Conservation (phyloP, 1,139 yeast genomes). For the Candida glucosophila region DNA sequence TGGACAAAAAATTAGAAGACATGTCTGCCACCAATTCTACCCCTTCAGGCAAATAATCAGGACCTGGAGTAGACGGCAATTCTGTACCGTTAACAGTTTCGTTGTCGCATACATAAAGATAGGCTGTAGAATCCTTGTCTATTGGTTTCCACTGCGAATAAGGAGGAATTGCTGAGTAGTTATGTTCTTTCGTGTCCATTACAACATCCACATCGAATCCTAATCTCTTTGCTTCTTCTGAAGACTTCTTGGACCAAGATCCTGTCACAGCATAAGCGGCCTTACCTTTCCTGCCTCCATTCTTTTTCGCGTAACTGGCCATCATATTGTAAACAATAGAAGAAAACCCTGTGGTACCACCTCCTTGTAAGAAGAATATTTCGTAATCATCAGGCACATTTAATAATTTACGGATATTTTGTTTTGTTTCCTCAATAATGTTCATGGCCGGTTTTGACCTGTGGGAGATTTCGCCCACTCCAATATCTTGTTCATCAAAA, state of each 20-base stretch:
- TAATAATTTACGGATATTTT: slow-evolving; percentile 52
- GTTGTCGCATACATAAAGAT: slow-evolving; percentile 86
- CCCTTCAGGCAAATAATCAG: slow-evolving; percentile 50
- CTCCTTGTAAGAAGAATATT: slow-evolving; percentile 92
- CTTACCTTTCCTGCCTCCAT: slow-evolving; percentile 59
- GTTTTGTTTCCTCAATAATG: slow-evolving; percentile 72
- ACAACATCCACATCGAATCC: slow-evolving; percentile 71
- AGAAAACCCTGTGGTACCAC: slow-evolving; percentile 94
- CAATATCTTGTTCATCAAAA: slow-evolving; percentile 63
- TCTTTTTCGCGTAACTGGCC: slow-evolving; percentile 60
- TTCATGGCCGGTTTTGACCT: slow-evolving; percentile 77
- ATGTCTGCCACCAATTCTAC: slow-evolving; percentile 87
- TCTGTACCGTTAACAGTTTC: slow-evolving; percentile 96
- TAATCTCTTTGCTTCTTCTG: slow-evolving; percentile 76
- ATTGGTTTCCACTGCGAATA: slow-evolving; percentile 52
- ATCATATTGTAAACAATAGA: slow-evolving; percentile 75
- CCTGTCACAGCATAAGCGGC: slow-evolving; percentile 91
- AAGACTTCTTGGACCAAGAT: slow-evolving; percentile 83
- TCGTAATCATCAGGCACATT: slow-evolving; percentile 86
- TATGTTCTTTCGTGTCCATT: slow-evolving; percentile 56
- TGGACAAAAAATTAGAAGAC: slow-evolving; percentile 87
- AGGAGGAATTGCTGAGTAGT: slow-evolving; percentile 63
- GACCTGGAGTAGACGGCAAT: slow-evolving; percentile 46
- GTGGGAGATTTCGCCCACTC: slow-evolving; percentile 93
- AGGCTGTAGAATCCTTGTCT: slow-evolving; percentile 52